Percentiles rank a stretch among this genome's conserved stretches.
Conservation (phyloP, 306 rosid species). For the Cyamopsis tetragonoloba region DNA sequence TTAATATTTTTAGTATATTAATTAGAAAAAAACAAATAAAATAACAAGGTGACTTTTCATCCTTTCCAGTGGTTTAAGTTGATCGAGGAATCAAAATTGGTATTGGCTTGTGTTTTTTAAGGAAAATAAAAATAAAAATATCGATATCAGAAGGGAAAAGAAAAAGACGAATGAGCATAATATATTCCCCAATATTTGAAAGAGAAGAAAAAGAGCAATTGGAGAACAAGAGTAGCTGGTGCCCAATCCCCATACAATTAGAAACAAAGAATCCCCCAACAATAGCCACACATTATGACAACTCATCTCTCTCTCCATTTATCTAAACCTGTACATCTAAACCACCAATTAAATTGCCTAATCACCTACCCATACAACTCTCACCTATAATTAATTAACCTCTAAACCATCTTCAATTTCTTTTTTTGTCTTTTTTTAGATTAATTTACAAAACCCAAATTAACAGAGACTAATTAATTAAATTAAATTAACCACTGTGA, state of each 20-base stretch:
- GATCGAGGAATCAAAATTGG: no score
- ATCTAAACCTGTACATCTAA: constrained; percentile 40
- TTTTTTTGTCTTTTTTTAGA: not conserved
- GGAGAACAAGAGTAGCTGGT: constrained; percentile 33
- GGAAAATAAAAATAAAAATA: no score
- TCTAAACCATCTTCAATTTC: not conserved
- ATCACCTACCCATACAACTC: constrained; percentile 28
- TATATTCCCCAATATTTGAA: constrained; percentile 10
- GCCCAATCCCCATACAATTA: constrained; percentile 40
- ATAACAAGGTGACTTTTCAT: no score
- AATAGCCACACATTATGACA: constrained; percentile 40
- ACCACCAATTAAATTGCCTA: constrained; percentile 37
- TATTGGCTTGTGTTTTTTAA: no score
- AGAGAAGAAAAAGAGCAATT: constrained; percentile 26
- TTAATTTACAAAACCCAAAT: constrained; percentile 29
- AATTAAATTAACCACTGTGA: not conserved
- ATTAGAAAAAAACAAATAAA: no score
- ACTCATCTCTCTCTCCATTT: constrained; percentile 23
- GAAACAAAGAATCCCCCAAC: constrained; percentile 41
- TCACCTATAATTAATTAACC: constrained; percentile 18
- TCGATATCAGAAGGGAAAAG: no score
- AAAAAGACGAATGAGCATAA: not conserved
- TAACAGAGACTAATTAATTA: not conserved
- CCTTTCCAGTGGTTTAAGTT: no score
- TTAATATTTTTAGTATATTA: no score